phyloP scores from a whole-genome alignment of 306 rosid genomes.

The Vigna angularis region DNA sequence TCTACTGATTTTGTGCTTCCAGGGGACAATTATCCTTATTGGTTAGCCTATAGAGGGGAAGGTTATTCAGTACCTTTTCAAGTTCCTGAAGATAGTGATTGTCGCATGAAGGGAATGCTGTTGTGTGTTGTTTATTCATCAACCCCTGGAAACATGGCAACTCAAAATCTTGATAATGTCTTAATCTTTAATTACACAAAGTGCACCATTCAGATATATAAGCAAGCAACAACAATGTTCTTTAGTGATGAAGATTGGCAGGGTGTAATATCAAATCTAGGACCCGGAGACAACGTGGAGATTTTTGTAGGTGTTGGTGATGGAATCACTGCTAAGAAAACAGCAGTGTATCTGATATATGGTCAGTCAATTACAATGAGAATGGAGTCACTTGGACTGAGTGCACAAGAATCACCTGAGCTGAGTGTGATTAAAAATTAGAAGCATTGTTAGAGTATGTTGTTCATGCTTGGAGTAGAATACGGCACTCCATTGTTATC shows the following conservation, averaged over 20 bases:
- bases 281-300: conserved; percentile 20
- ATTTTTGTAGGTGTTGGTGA: background rate
- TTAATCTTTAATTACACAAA: conserved; percentile 14
- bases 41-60: conserved; percentile 7
- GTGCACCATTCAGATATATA: conserved; percentile 19
- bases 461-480: too few species aligned
- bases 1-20: conserved; percentile 13
- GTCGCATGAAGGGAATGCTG: conserved; percentile 10
- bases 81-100: conserved; percentile 8
- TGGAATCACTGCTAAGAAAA: background rate
- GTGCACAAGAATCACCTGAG: too few species aligned
- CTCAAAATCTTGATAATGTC: background rate
- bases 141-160: background rate
- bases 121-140: conserved; percentile 20
- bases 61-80: background rate
- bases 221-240: conserved; percentile 14
- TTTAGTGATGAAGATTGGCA: conserved; percentile 36
- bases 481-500: too few species aligned
- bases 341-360: too few species aligned
- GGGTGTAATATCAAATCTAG: background rate
- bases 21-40: conserved; percentile 22
- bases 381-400: too few species aligned
- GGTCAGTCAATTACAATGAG: too few species aligned
- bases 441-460: too few species aligned
- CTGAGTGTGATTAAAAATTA: too few species aligned